Base-by-base conservation (phyloP, 305 asterid species). In the Solanum chacoense region DNA sequence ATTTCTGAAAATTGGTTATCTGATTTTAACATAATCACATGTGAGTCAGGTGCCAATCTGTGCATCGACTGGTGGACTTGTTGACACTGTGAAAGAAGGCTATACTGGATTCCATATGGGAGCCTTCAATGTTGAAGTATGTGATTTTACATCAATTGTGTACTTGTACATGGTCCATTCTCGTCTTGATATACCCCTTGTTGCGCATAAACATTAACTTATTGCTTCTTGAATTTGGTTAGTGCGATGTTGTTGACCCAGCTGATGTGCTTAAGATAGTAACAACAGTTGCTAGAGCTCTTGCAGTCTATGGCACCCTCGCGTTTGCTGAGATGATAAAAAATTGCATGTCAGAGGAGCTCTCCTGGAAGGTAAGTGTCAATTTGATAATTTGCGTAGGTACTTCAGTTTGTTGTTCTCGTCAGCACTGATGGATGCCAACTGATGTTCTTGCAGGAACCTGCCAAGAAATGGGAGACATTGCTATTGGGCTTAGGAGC, bases 71-170 rank as follows among this genome's bases (percentile, higher is more conserved):
- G 98, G 99, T 89, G 99, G 99, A 84, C 95, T 97, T 11, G 99
- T 95, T 31, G 98, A 97, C 94, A 96, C 99, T 2, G 98, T 97
- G 91, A 93, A 92, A 92, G 98, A 95, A 88, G 98, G 98, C 84
- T 93, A 91, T 89, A 96, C 98, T 20, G 98, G 99, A 85, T 96
- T 97, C 94, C 99, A 97, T 35, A 97, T 95, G 98, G 99, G 98
- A 87, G 95, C 90, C 89, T 96, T 97, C 91, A 94, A 91, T 65
- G 97, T 96, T 28, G 95, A 96, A 91, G 99, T 96, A 91, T 74
- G 90, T 28, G 29, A 55, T 65, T 84, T 50, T 71, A 55, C 28
- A 37, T 59, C 34, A 45, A 50, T 22, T 59, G 45, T 84, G 74
- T 55, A 84, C 87, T 55, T 55, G 32, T 7, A 32, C 32, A 84